A percentile compares a stretch with the other conserved stretches of the same genome.
Evolutionary conservation across 164 flowering plant species (phyloP).

Genomic region (Houttuynia cordata): DNA sequence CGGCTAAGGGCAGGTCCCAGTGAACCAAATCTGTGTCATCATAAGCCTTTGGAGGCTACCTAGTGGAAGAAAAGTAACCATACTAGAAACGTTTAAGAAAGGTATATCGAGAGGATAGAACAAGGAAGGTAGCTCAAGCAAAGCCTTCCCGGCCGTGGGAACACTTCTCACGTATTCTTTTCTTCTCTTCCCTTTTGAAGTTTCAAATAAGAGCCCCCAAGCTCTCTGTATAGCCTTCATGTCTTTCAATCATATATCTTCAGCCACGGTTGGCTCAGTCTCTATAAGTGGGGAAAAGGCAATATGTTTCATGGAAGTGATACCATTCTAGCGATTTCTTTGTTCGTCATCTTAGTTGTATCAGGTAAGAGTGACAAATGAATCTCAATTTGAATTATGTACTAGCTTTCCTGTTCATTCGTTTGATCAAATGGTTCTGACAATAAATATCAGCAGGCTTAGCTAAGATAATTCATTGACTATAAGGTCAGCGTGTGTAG

Average conservation of each 20-base stretch:
- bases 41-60: no score
- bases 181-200: background rate
- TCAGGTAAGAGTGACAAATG: background rate
- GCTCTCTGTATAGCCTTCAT: background rate
- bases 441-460: no score
- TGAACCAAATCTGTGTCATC: no score
- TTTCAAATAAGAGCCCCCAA: background rate
- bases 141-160: background rate
- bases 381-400: background rate
- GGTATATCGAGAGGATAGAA: background rate
- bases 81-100: background rate
- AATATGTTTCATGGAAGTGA: background rate
- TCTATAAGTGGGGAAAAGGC: background rate
- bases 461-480: background rate
- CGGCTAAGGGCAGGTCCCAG: no score
- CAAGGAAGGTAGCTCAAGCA: conserved; percentile 4
- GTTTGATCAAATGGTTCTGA: background rate
- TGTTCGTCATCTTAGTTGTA: background rate
- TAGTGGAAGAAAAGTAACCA: background rate
- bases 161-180: conserved; percentile 3
- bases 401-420: background rate
- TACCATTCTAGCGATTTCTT: background rate
- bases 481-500: no score
- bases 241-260: background rate
- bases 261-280: no score